Evolutionary conservation across 202 grass and related monocot species (phyloP).

Genomic region (Eragrostis tef): DNA sequence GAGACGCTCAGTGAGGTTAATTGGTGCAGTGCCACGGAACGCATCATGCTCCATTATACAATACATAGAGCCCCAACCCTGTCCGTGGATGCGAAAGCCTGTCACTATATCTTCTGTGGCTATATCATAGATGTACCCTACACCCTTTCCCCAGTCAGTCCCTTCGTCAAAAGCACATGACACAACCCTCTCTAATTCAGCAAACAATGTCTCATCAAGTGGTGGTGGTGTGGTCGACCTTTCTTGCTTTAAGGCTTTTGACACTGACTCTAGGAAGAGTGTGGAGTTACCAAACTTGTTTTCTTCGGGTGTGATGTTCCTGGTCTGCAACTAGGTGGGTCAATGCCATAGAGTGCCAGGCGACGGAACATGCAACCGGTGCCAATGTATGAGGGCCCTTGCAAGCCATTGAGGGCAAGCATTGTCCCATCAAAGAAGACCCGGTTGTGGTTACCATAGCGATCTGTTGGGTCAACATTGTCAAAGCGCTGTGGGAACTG

Average conservation of each 20-base stretch:
- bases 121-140: conserved; percentile 48
- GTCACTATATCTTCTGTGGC: conserved; percentile 47
- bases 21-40: conserved; percentile 57
- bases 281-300: conserved; percentile 49
- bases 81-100: conserved; percentile 52
- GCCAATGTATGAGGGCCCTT: conserved; percentile 72
- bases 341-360: conserved; percentile 55
- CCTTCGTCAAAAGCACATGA: conserved; percentile 44
- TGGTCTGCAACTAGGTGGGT: conserved; percentile 51
- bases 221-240: conserved; percentile 12
- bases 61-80: conserved; percentile 49
- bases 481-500: conserved; percentile 73
- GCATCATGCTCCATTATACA: conserved; percentile 41
- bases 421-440: conserved; percentile 80
- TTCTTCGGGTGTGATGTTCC: neutral
- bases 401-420: conserved; percentile 82
- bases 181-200: conserved; percentile 36
- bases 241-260: conserved; percentile 29
- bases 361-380: conserved; percentile 70
- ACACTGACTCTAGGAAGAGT: conserved; percentile 33
- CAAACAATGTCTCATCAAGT: conserved; percentile 28
- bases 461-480: conserved; percentile 63
- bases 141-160: conserved; percentile 47
- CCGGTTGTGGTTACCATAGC: conserved; percentile 68
- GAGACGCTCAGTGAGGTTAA: conserved; percentile 62